Base-by-base conservation (phyloP, 2,329 filamentous ascomycete genomes). In the Xylariaceae sp. region DNA sequence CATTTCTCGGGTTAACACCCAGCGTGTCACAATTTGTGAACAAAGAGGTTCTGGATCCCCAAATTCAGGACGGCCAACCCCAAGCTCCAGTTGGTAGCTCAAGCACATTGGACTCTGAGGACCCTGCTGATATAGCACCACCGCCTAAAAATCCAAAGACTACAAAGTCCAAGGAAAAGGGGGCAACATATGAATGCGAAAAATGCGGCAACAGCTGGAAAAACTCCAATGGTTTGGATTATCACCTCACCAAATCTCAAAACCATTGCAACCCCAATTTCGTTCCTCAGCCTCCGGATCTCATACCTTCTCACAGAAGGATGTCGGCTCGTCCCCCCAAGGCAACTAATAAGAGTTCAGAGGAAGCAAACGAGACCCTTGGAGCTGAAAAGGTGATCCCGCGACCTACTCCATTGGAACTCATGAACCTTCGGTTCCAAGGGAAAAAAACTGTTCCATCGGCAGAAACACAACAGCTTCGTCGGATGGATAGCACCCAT, bases 191-290 rank as follows among this genome's bases (percentile, higher is more conserved):
- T 55, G 65, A 62, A 17, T 82, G 79, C 49, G 70, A 76, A 8
- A 75, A 71, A 35, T 82, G 79, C 47, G 71, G 71, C 8, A 71
- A 70, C 3, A 64, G 61, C 10, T 82, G 77, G 77, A 80, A 80
- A 59, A 82, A 82, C 41, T 67, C 75, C 25, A 66, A 77, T 37
- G 79, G 79, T 0, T 64, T 82, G 14, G 77, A 79, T 40, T 82
- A 82, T 55, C 79, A 82, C 50, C 61, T 75, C 12, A 73, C 72
- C 25, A 81, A 80, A 54, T 76, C 78, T 1, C 67, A 67, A 47
- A 74, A 74, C 3, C 19, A 68, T 12, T 82, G 79, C 55, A 82
- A 82, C 52, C 72, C 77, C 2, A 58, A 60, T 44, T 75, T 66
- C 38, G 60, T 67, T 14, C 61, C 67, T 20, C 48, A 50, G 11